Base-by-base conservation (phyloP, 768 basidiomycete genomes). In the Agaricus sinodeliciosus region DNA sequence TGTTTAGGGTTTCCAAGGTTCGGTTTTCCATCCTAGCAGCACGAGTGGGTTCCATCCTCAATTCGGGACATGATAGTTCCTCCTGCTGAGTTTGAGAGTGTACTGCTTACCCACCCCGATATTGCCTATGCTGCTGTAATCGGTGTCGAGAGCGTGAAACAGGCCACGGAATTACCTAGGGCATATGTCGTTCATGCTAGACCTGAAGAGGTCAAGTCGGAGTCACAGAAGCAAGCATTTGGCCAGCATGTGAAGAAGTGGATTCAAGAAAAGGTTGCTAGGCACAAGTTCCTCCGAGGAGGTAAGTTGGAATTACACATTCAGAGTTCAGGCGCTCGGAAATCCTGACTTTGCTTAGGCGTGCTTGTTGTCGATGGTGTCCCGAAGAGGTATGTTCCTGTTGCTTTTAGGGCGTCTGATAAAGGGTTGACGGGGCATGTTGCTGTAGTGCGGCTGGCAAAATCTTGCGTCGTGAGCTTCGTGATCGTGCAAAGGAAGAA, bases 131-230 rank as follows among this genome's bases (percentile, higher is more conserved):
- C 76, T 1, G 91, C 84, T 9, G 92, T 95, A 16, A 85, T 94
- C 52, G 90, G 91, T 1, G 69, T 94, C 1, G 73, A 82, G 3
- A 78, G 74, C 56, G 73, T 74, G 4, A 74, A 76, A 49, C 79
- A 90, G 58, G 85, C 83, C 2, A 90, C 93, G 0, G 93, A 95
- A 66, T 72, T 91, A 3, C 93, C 91, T 46, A 84, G 85, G 54
- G 86, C 82, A 11, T 88, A 87, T 54, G 67, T 87, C 39, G 85
- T 82, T 9, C 79, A 73, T 57, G 73, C 72, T 6, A 59, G 67
- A 31, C 73, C 75, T n/a, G 65, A 67, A 2, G 56, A 58, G 41
- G 54, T 71, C 43, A 61, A 67, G 56, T 68, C 67, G 0, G 57
- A 68, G 3, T 61, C 63, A 0, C 73, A 75, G 43, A 73, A 69